These are phyloP conservation scores for Mortierella sp. DNA, from an alignment of 371 early-diverging fungal genomes.

Conservation along the genomic window DNA sequence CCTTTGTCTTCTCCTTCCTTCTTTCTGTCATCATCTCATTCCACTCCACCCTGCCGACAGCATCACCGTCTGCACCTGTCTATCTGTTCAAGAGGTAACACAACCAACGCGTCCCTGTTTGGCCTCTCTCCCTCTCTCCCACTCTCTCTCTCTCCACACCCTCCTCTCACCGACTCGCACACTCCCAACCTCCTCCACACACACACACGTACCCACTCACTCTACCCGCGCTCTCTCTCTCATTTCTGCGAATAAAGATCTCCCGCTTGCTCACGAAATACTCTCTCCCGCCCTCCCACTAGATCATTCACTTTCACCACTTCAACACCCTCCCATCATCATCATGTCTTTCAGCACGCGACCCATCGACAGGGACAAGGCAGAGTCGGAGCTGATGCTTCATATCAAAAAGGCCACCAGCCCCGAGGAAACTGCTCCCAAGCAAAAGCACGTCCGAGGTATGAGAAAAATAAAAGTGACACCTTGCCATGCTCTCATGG, in stretches of 20 bases:
- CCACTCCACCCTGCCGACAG: too few species aligned
- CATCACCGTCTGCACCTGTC: too few species aligned
- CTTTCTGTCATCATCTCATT: too few species aligned
- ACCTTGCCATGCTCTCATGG: not conserved
- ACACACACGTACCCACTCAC: too few species aligned
- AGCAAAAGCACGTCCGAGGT: conserved; percentile 97
- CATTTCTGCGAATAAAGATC: too few species aligned
- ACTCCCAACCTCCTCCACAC: too few species aligned
- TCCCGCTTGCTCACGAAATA: not conserved
- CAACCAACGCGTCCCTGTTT: too few species aligned
- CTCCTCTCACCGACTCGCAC: too few species aligned
- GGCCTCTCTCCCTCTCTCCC: not conserved
- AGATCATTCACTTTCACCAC: conserved; percentile 1
- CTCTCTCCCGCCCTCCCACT: not conserved
- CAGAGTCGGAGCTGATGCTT: conserved; percentile 86
- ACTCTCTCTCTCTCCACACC: not conserved
- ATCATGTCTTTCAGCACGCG: conserved; percentile 42
- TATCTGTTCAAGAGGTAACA: too few species aligned
- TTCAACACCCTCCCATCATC: not conserved
- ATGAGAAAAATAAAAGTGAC: conserved; percentile 14
- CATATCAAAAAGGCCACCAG: conserved; percentile 93
- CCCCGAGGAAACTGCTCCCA: conserved; percentile 93
- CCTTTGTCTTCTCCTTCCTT: too few species aligned
- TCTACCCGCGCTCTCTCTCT: too few species aligned
- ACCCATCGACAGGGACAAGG: conserved; percentile 73